Base-by-base conservation (phyloP, 1,139 yeast genomes). In the Hyphopichia buzzinii region DNA sequence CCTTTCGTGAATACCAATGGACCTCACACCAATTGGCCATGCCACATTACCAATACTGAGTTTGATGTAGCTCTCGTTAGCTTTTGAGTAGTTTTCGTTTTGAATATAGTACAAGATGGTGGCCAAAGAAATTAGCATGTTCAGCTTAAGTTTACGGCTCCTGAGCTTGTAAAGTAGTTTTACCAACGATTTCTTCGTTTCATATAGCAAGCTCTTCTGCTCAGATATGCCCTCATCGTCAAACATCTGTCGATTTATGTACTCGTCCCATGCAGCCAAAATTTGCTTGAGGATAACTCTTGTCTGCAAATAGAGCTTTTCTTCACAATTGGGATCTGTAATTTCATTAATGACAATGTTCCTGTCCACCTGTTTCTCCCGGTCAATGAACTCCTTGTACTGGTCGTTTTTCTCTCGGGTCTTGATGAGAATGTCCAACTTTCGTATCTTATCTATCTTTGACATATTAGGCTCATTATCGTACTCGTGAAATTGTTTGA, bases 11-110 rank as follows among this genome's bases (percentile, higher is more conserved):
- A 88, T 86, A 31, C 94, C 90, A 11, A 87, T 85, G 37, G 79
- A 77, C 10, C 80, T 68, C 8, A 88, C 86, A 26, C 96, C 96
- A 43, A 88, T 84, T 2, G 96, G 96, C 95, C 96, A 88, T 2
- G 95, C 92, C 2, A 85, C 88, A 47, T 86, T 86, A 1, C 96
- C 96, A 24, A 88, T 81, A 51, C 94, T 83, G 44, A 88, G 63
- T 45, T 83, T 77, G 71, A 86, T 67, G 54, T 88, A 88, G 26
- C 81, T 70, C 48, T 84, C 87, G 42, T 77, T 77, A 4, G 95
- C 90, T 36, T 65, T 65, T 27, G 64, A 59, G 48, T 57, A 81
- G 26, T 82, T 70, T 13, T 61, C 54, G 8, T 61, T 55, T 56
- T 88, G 95, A 15, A 85, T 36, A 48, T 82, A 72, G 50, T 74